These are phyloP conservation scores for Pythium dissotocum DNA, from an alignment of 352 stramenopile species.

Conservation along the genomic window DNA sequence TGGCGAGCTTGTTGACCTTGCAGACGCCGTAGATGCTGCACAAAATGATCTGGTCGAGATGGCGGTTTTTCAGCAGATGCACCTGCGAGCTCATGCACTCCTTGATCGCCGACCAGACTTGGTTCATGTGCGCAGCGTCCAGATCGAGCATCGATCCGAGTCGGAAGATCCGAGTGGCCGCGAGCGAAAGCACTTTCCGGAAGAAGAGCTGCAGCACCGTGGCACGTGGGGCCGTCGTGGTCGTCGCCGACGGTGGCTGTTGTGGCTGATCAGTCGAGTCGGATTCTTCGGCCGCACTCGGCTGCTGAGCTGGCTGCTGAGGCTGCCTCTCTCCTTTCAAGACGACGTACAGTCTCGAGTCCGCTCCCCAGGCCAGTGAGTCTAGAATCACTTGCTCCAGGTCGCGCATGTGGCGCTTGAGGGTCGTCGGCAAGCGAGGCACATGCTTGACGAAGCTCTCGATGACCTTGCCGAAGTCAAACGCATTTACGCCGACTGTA, in stretches of 20 bases:
- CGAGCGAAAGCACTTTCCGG: conserved; percentile 83
- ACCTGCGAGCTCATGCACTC: conserved; percentile 72
- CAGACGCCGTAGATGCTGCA: conserved; percentile 86
- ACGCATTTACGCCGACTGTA: conserved; percentile 73
- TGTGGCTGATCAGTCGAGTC: conserved; percentile 8
- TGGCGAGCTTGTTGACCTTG: conserved; percentile 77
- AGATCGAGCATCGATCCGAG: conserved; percentile 70
- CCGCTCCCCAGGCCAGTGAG: conserved; percentile 65
- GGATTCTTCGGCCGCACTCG: not conserved
- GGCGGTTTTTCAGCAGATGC: conserved; percentile 64
- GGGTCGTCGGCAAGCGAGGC: conserved; percentile 60
- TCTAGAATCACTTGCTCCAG: conserved; percentile 85
- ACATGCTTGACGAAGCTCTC: conserved; percentile 88
- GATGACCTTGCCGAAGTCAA: conserved; percentile 87
- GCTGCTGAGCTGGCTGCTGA: conserved; percentile 1
- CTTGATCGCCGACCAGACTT: conserved; percentile 87
- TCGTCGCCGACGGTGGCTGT: conserved; percentile 8
- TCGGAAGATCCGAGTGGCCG: conserved; percentile 75
- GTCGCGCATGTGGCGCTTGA: conserved; percentile 87
- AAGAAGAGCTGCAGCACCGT: conserved; percentile 84
- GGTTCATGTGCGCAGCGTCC: conserved; percentile 75
- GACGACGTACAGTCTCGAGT: conserved; percentile 73
- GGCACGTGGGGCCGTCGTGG: conserved; percentile 23
- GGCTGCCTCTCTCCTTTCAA: conserved; percentile 40
- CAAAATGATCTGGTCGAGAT: conserved; percentile 80